These are phyloP conservation scores for Ajuga chamaepitys DNA, from an alignment of 257 asterid genomes.

Conservation along the genomic window DNA sequence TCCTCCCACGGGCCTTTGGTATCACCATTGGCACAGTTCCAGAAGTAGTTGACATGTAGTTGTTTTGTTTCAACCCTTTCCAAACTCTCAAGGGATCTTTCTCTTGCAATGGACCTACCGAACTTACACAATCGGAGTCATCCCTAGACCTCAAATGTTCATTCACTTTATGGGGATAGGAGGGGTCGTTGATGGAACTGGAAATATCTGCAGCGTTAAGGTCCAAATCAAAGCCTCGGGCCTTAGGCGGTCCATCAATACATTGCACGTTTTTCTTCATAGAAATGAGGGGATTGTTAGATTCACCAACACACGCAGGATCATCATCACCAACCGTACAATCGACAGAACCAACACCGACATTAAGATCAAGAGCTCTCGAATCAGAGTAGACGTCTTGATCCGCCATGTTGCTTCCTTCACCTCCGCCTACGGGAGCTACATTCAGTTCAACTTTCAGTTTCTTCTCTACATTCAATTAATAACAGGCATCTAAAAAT, in stretches of 20 bases:
- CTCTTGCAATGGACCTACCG: conserved; percentile 50
- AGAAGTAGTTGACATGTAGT: conserved; percentile 44
- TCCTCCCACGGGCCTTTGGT: conserved; percentile 64
- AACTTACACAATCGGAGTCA: conserved; percentile 72
- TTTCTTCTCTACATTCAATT: not conserved
- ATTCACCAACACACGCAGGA: conserved; percentile 21
- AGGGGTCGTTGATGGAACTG: conserved; percentile 38
- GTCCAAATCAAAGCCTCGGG: conserved; percentile 43
- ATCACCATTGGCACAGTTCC: conserved; percentile 40
- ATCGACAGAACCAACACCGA: conserved; percentile 23
- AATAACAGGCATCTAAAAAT: not conserved
- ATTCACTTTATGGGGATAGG: conserved; percentile 27
- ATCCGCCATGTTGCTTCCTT: conserved; percentile 12
- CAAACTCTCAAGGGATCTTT: conserved; percentile 65
- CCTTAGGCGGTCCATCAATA: conserved; percentile 15
- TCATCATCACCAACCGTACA: conserved; percentile 17
- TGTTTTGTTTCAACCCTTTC: conserved; percentile 86
- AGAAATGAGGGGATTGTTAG: conserved; percentile 8
- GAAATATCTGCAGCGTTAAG: conserved; percentile 60
- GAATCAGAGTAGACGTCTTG: conserved; percentile 17
- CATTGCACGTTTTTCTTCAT: conserved; percentile 17
- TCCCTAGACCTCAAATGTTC: conserved; percentile 35
- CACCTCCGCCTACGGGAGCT: conserved; percentile 42
- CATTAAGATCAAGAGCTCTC: conserved; percentile 51
- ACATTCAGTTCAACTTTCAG: conserved; percentile 19